These are phyloP conservation scores for Orychophragmus violaceus DNA, from an alignment of 345 rosid genomes.

Conservation along the genomic window DNA sequence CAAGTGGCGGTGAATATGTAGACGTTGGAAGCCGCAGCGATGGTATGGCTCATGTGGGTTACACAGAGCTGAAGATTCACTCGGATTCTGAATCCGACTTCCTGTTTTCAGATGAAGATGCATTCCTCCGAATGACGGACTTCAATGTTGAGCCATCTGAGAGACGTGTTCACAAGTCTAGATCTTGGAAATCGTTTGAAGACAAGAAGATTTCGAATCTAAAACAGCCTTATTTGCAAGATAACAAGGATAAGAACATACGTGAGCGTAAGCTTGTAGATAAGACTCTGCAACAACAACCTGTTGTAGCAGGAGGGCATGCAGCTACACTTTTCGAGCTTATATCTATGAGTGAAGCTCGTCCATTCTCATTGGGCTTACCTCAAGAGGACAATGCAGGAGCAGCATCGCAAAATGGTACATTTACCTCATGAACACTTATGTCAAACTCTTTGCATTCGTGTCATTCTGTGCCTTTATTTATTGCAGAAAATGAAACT, in stretches of 20 bases:
- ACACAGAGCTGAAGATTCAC: conserved; percentile 43
- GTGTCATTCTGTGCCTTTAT: conserved; percentile 11
- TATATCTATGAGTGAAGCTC: conserved; percentile 34
- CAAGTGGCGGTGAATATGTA: conserved; percentile 9
- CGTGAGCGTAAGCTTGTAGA: conserved; percentile 35
- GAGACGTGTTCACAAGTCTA: conserved; percentile 20
- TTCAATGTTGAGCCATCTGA: conserved; percentile 22
- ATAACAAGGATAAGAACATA: conserved; percentile 13
- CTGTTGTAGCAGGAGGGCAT: conserved; percentile 12
- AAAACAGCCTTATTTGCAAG: conserved; percentile 8
- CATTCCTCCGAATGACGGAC: conserved; percentile 22
- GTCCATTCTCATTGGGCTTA: conserved; percentile 23
- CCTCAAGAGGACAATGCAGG: conserved; percentile 18
- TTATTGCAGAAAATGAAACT: conserved; percentile 33
- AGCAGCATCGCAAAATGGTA: conserved; percentile 7
- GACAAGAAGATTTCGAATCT: conserved; percentile 5
- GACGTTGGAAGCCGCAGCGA: conserved; percentile 32
- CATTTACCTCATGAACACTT: not conserved
- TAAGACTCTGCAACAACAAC: conserved; percentile 13
- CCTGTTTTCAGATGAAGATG: conserved; percentile 45
- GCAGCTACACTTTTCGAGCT: conserved; percentile 34
- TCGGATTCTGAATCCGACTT: conserved; percentile 53
- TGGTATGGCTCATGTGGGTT: conserved; percentile 42
- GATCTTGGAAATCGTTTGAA: conserved; percentile 2
- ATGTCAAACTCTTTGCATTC: not conserved